A percentile compares a stretch with the other conserved stretches of the same genome.
Conservation (phyloP, 78 protist species). For the Parvularia atlantis region DNA sequence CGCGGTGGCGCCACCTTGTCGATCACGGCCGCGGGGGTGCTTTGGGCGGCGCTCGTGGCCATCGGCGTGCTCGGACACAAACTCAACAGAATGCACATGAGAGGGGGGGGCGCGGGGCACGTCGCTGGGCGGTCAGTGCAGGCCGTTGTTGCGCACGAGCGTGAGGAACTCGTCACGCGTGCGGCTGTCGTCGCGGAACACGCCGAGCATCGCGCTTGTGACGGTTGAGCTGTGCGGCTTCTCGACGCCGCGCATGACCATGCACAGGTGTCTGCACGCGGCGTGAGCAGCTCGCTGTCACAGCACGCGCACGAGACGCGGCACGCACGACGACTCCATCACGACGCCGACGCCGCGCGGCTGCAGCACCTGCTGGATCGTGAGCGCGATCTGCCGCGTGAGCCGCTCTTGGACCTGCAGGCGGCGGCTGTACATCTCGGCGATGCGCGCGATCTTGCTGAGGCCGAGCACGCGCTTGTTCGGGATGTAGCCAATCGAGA, state of each 20-base stretch:
- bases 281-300: neutral
- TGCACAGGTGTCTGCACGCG: constrained; percentile 78
- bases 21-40: no score
- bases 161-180: constrained; percentile 68
- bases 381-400: constrained; percentile 75
- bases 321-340: constrained; percentile 57
- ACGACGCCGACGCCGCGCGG: constrained; percentile 87
- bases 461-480: constrained; percentile 78
- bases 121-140: no score
- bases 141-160: constrained; percentile 22
- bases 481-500: constrained; percentile 83
- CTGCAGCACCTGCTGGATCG: constrained; percentile 50
- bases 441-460: constrained; percentile 81
- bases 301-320: neutral
- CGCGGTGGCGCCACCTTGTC: no score
- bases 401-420: constrained; percentile 88
- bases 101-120: no score
- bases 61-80: no score
- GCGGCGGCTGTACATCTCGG: constrained; percentile 65
- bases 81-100: no score
- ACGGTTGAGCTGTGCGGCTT: constrained; percentile 66
- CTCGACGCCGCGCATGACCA: constrained; percentile 88
- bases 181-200: constrained; percentile 49
- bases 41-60: no score
- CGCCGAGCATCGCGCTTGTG: constrained; percentile 60